Percentiles rank a stretch among this genome's conserved stretches.
These are phyloP conservation scores for Clonostachys solani DNA, from an alignment of 2,329 filamentous ascomycete genomes.

Conservation along the genomic window DNA sequence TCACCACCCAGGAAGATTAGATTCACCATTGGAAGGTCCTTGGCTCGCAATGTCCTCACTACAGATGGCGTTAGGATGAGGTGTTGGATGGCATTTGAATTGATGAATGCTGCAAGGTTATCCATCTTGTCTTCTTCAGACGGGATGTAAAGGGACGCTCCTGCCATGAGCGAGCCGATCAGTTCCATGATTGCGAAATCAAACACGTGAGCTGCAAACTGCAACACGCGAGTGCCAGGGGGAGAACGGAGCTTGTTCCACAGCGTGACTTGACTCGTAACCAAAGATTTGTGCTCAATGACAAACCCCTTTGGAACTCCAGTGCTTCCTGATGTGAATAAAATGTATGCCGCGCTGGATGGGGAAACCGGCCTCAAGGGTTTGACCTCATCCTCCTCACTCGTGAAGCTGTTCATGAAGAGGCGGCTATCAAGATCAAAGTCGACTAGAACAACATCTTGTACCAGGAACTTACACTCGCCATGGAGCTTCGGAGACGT, in stretches of 20 bases:
- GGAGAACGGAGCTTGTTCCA: constrained; percentile 11
- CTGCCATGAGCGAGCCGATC: neutral
- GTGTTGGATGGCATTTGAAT: neutral
- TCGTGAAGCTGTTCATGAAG: too few species aligned
- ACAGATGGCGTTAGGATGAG: neutral
- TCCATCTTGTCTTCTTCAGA: constrained; percentile 1
- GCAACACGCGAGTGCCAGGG: constrained; percentile 1
- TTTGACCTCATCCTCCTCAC: too few species aligned
- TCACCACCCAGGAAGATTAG: constrained; percentile 5
- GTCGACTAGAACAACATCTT: too few species aligned
- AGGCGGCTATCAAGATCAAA: too few species aligned
- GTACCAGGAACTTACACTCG: too few species aligned
- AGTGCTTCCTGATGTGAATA: constrained; percentile 16
- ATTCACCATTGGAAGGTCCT: neutral
- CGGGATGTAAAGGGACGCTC: neutral
- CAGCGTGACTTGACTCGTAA: constrained; percentile 5
- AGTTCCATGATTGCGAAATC: constrained; percentile 2
- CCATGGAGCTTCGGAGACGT: neutral
- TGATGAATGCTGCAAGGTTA: neutral
- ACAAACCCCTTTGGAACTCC: constrained; percentile 14
- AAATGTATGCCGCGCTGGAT: constrained; percentile 5
- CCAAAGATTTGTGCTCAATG: constrained; percentile 8
- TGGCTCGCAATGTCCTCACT: neutral
- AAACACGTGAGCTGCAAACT: constrained; percentile 2
- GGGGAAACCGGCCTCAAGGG: neutral